These are phyloP conservation scores for Hibiscus tridactylites DNA, from an alignment of 345 rosid species.

Conservation along the genomic window DNA sequence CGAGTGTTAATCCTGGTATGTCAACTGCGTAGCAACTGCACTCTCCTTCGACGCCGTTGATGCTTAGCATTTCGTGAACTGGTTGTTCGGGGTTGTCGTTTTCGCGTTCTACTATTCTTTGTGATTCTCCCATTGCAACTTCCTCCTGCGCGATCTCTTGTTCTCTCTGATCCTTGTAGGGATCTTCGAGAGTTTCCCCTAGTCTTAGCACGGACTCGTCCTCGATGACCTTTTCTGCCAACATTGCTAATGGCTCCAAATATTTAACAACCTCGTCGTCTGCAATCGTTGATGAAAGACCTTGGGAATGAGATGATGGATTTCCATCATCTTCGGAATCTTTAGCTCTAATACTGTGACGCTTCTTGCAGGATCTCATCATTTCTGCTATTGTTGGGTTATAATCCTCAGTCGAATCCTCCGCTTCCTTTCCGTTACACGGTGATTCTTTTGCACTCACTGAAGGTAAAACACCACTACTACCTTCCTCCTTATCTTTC, in stretches of 20 bases:
- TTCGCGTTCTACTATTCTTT: not conserved
- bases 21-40: not conserved
- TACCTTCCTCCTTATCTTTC: conserved; percentile 1
- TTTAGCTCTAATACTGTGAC: not conserved
- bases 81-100: not conserved
- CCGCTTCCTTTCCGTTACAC: not conserved
- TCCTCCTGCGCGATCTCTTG: not conserved
- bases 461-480: not conserved
- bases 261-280: not conserved
- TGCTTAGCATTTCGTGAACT: not conserved
- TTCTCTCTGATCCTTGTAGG: not conserved
- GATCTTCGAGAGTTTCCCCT: not conserved
- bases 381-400: conserved; percentile 12
- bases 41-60: not conserved
- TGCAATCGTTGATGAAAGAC: conserved; percentile 11
- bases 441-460: not conserved
- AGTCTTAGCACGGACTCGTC: not conserved
- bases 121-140: not conserved
- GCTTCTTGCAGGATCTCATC: conserved; percentile 3
- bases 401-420: not conserved
- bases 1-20: conserved; percentile 11
- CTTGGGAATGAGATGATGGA: conserved; percentile 6
- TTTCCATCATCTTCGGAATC: conserved; percentile 5
- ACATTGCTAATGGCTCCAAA: conserved; percentile 12
- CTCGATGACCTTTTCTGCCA: conserved; percentile 10